Base-by-base conservation (phyloP, 768 basidiomycete genomes). In the Termitomyces sp. region DNA sequence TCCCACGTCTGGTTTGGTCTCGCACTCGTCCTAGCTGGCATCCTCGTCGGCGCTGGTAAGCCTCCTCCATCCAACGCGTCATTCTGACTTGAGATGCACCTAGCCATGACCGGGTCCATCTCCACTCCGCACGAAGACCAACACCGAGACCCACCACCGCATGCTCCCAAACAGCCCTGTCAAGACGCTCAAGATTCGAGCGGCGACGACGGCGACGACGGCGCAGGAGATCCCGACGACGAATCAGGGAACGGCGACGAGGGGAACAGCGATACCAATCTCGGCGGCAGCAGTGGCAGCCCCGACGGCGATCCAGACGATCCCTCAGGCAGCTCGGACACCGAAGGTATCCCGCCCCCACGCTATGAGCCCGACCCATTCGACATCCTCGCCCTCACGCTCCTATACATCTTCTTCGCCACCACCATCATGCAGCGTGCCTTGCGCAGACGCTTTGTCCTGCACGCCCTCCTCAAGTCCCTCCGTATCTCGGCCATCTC, bases 11-110 rank as follows among this genome's bases (percentile, higher is more conserved):
- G 10, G 4, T n/a, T 36, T 2, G n/a, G 17, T 34, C 50, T 51
- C 32, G 3, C n/a, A 3, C 15, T 34, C 32, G 37, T 58, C 57
- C 15, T 58, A 0, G 2, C 40, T 11, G 48, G 36, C n/a, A 50
- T 58, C 38, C 36, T 58, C 37, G 57, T 50, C 6, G 31, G 48
- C 11, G 57, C 57, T 49, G 57, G 57, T 58, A n/a, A 49, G 48
- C 14, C 32, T 52, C 20, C 1, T 29, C 37, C 29, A 5, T 17
- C 12, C 8, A 14, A 14, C 15, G 8, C 31, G 32, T 36, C 34
- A 10, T 51, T 25, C 15, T 25, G 29, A 14, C 29, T 25, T 32
- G 5, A 49, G 29, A 17, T 14, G 48, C 48, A 7, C 31, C 11
- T 49, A 25, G 25, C 25, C 25, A 25, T 25, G 25, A 25, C 25